Evolutionary conservation across 2,329 filamentous ascomycete species (phyloP).

Genomic region (Epichloe amarillans): DNA sequence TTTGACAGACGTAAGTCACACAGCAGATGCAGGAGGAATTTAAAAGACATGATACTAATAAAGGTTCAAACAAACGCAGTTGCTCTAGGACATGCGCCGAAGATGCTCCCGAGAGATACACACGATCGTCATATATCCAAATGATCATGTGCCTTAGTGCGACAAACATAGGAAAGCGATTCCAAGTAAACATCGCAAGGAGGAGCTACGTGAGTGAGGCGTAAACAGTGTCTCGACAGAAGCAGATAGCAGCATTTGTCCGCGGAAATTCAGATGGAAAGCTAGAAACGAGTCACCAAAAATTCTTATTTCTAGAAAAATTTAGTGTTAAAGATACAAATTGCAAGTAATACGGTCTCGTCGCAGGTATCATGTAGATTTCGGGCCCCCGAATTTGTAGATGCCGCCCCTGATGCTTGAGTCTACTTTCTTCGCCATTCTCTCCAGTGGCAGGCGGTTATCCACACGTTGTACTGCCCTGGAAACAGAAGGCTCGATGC

Average conservation of each 20-base stretch:
- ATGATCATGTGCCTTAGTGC: background rate
- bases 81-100: constrained; percentile 1
- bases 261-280: no score
- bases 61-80: background rate
- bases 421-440: constrained; percentile 34
- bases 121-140: background rate
- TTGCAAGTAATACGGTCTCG: no score
- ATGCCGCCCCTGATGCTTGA: constrained; percentile 34
- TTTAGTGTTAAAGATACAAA: no score
- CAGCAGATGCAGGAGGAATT: background rate
- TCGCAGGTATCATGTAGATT: background rate
- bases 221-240: no score
- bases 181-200: no score
- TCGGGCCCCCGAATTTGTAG: constrained; percentile 20
- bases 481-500: constrained; percentile 34
- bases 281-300: no score
- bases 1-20: constrained; percentile 34
- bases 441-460: constrained; percentile 34
- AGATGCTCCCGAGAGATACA: background rate
- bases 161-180: no score
- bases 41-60: background rate
- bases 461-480: constrained; percentile 33
- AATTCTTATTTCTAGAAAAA: no score
- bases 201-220: no score
- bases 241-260: no score